These are phyloP conservation scores for Apiotrichum sp. DNA, from an alignment of 1,284 basidiomycete genomes.

Conservation along the genomic window DNA sequence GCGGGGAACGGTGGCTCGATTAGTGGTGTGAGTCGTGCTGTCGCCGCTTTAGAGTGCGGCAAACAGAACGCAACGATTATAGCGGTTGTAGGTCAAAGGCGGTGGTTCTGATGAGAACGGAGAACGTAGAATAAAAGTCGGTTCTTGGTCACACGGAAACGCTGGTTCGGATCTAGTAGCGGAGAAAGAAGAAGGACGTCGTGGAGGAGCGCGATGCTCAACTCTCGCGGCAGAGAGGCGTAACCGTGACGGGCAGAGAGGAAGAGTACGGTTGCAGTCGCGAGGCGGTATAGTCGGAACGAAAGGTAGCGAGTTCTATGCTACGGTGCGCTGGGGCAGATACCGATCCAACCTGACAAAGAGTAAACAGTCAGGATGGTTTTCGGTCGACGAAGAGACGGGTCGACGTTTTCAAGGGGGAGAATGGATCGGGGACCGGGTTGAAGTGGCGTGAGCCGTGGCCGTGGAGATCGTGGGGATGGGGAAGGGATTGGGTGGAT, in stretches of 20 bases:
- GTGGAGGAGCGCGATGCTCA: slow-evolving; percentile 15
- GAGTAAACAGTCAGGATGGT: background rate
- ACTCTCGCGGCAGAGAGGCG: slow-evolving; percentile 7
- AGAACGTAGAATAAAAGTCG: too few species aligned
- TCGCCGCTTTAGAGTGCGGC: too few species aligned
- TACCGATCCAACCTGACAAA: background rate
- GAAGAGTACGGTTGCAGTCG: background rate
- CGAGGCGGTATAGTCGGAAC: slow-evolving; percentile 3
- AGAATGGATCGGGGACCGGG: background rate
- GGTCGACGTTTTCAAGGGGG: background rate
- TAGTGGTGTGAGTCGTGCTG: too few species aligned
- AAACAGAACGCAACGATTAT: too few species aligned
- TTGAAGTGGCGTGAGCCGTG: background rate
- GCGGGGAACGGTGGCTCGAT: too few species aligned
- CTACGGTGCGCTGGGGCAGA: slow-evolving; percentile 1
- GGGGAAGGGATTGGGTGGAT: too few species aligned
- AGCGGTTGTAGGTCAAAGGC: too few species aligned
- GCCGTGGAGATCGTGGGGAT: too few species aligned
- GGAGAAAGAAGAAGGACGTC: background rate
- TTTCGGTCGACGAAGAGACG: slow-evolving; percentile 1
- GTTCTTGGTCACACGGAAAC: too few species aligned
- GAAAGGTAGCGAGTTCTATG: background rate
- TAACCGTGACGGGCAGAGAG: background rate
- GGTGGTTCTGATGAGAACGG: too few species aligned
- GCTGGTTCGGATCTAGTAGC: too few species aligned